phyloP scores from a whole-genome alignment of 345 rosid species.

The Eucalyptus victrix region DNA sequence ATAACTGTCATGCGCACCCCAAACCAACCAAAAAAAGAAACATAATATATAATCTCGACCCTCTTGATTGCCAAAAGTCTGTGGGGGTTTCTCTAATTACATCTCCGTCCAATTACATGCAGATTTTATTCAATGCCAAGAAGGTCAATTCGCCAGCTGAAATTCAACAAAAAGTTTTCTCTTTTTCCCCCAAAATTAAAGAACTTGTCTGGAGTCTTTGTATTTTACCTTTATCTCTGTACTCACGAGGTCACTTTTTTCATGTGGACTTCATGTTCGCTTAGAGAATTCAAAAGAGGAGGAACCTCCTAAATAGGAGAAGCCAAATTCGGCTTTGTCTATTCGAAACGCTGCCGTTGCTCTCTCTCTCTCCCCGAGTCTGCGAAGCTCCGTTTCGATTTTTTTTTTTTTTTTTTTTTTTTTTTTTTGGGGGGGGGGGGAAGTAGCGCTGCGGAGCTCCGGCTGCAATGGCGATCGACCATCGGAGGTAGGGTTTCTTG shows the following conservation, averaged over 20 bases:
- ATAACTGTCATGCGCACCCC: too few species aligned
- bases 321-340: neutral
- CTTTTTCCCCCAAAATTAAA: neutral
- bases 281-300: neutral
- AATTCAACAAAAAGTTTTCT: neutral
- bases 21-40: too few species aligned
- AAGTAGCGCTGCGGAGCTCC: neutral
- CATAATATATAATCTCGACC: too few species aligned
- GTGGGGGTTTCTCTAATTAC: neutral
- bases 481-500: neutral
- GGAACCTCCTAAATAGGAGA: too few species aligned
- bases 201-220: neutral
- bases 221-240: neutral
- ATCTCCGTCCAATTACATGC: neutral
- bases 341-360: neutral
- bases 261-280: neutral
- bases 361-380: neutral
- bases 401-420: neutral
- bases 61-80: too few species aligned
- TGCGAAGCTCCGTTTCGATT: neutral
- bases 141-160: neutral
- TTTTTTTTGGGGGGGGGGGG: too few species aligned
- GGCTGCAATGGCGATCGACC: neutral
- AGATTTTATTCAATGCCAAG: neutral
- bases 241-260: neutral